Base-by-base conservation (phyloP, 305 asterid species). In the Nicotiana rustica region DNA sequence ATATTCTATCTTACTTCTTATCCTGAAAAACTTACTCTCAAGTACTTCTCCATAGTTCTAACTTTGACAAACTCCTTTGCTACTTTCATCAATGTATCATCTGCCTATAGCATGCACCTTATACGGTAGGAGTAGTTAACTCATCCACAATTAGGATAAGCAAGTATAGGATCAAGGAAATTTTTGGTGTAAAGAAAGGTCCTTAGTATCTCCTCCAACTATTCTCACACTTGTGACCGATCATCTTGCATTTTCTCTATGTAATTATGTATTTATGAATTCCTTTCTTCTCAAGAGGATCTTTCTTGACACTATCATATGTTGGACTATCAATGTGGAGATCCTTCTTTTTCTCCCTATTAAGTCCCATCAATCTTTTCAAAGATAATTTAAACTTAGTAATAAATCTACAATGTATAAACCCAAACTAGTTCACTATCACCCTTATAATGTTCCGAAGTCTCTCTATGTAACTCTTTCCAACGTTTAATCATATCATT, bases 11-110 rank as follows among this genome's bases (percentile, higher is more conserved):
- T 67, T 31, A 15, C 47, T 67, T 67, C 49, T 33, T 67, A 66
- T 29, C 44, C 47, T 66, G 15, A 67, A 67, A 31, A 14, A 41
- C 73, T 67, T 67, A 67, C 73, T 14, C 47, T 55, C 17, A 5
- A 5, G 73, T 66, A 19, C 71, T 66, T 66, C 15, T 29, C 73
- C 47, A 33, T 66, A 33, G 47, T 66, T 66, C 73, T 66, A 66
- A 66, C 13, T 33, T 66, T 66, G 73, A 10, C 41, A 0, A 10
- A 14, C 73, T 6, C 47, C 8, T 6, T 31, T 66, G 47, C 47
- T 66, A 66, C 21, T 66, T 31, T 66, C 73, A 33, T 33, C 73
- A 66, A 66, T 66, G 5, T 14, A 67, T 67, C 47, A 65, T 29
- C 18, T 65, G 13, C 41, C 29, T 65, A 29, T 29, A 25, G 29